Percentiles rank a stretch among this genome's conserved stretches.
Evolutionary conservation across 352 stramenopile species (phyloP).

Genomic region (Phytopythium helicoides): DNA sequence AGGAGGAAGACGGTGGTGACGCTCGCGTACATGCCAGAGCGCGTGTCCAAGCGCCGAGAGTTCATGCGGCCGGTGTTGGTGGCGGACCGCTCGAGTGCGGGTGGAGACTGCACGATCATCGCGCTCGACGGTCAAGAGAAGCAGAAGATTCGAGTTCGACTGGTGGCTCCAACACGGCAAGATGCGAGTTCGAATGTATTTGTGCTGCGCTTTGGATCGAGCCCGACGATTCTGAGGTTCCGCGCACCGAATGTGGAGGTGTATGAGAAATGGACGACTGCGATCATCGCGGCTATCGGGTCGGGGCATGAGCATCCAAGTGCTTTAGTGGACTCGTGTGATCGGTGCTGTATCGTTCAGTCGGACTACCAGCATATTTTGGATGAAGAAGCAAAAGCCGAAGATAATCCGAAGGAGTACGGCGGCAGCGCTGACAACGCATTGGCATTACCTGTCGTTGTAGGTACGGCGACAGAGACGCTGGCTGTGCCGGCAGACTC

Average conservation of each 20-base stretch:
- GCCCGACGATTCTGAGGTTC: neutral
- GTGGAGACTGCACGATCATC: neutral
- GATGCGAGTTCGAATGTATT: conserved; percentile 1
- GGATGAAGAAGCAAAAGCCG: no score
- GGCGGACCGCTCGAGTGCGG: neutral
- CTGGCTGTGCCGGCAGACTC: no score
- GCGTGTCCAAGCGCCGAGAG: neutral
- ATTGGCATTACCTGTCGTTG: no score
- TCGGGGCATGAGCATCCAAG: neutral
- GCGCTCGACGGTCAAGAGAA: neutral
- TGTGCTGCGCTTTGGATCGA: neutral
- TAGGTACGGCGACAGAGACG: no score
- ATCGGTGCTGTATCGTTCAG: neutral
- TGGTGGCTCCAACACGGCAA: neutral
- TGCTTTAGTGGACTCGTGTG: neutral
- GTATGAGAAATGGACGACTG: neutral
- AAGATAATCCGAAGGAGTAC: no score
- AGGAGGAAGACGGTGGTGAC: conserved; percentile 6
- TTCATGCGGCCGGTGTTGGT: neutral
- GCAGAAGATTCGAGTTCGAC: neutral
- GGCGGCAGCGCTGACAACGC: no score
- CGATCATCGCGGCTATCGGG: neutral
- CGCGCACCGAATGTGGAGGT: conserved; percentile 1
- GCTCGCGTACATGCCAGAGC: neutral
- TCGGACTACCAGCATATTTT: no score